Conservation (phyloP, 306 rosid species). For the Vigna angularis region DNA sequence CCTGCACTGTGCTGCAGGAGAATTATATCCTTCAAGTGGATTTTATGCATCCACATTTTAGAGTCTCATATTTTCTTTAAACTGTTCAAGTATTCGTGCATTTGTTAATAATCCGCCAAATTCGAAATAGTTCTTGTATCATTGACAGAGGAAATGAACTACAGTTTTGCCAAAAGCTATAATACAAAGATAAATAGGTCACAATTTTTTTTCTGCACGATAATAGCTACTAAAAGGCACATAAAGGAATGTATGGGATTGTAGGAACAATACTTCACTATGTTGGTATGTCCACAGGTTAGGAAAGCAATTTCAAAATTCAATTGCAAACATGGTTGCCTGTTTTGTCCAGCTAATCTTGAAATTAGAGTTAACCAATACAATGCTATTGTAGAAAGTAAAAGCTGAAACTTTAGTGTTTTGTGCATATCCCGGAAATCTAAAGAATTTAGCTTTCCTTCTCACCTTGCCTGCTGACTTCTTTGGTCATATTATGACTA, state of each 20-base stretch:
- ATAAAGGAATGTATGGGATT: neutral
- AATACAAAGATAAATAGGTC: constrained; percentile 26
- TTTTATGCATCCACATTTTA: constrained; percentile 8
- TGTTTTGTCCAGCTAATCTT: neutral
- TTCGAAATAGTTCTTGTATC: neutral
- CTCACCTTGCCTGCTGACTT: neutral
- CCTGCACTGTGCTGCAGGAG: neutral
- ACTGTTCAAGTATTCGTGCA: neutral
- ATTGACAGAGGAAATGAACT: neutral
- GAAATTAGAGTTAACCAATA: neutral
- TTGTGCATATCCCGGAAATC: neutral
- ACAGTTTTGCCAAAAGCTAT: constrained; percentile 57
- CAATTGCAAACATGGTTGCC: constrained; percentile 27
- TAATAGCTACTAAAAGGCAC: constrained; percentile 39
- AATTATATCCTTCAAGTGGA: neutral
- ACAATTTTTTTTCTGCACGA: constrained; percentile 21
- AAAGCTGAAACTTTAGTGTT: neutral
- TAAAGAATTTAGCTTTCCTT: constrained; percentile 2
- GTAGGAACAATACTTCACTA: neutral
- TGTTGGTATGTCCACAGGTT: constrained; percentile 1
- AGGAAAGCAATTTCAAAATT: constrained; percentile 45
- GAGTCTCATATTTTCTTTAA: neutral
- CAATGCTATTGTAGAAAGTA: neutral
- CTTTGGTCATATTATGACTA: constrained; percentile 9
- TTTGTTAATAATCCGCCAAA: constrained; percentile 11